Percentiles rank a stretch among this genome's conserved stretches.
Conservation (phyloP, 148 eudicot species). For the Arbutus unedo region DNA sequence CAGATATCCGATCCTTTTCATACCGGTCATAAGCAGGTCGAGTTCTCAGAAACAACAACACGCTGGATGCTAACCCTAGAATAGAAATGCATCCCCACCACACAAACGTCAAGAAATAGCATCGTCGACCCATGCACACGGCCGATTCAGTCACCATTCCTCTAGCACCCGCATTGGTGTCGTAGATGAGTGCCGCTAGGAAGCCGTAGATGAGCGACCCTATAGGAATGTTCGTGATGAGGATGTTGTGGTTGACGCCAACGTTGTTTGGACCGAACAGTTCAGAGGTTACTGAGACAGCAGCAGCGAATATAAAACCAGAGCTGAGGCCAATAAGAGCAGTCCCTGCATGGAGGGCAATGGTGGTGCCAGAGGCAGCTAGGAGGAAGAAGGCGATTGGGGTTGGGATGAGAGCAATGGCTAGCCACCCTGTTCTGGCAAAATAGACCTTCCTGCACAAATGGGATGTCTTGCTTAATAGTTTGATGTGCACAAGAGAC, state of each 20-base stretch:
- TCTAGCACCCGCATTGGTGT: conserved; percentile 4
- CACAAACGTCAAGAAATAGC: conserved; percentile 25
- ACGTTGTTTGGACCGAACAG: conserved; percentile 31
- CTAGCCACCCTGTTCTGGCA: conserved; percentile 34
- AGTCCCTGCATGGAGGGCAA: conserved; percentile 17
- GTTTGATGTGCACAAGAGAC: too few species aligned
- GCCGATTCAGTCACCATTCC: background rate
- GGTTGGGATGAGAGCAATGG: conserved; percentile 22
- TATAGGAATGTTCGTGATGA: conserved; percentile 31
- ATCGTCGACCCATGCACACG: conserved; percentile 27
- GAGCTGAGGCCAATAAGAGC: conserved; percentile 29
- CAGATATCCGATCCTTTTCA: conserved; percentile 5
- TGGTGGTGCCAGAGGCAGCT: conserved; percentile 13
- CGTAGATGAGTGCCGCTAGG: conserved; percentile 23
- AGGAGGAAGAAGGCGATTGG: conserved; percentile 27
- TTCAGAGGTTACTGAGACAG: conserved; percentile 30
- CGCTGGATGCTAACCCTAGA: conserved; percentile 21
- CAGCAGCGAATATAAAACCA: conserved; percentile 29
- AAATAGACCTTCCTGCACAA: conserved; percentile 26
- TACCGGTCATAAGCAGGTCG: conserved; percentile 18
- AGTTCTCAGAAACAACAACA: conserved; percentile 25
- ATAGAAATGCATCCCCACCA: conserved; percentile 25
- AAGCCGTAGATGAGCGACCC: conserved; percentile 26
- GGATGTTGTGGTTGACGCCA: conserved; percentile 32
- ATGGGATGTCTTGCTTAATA: background rate